phyloP scores from a whole-genome alignment of 2,329 filamentous ascomycete genomes.

The Metarhizium humberi region DNA sequence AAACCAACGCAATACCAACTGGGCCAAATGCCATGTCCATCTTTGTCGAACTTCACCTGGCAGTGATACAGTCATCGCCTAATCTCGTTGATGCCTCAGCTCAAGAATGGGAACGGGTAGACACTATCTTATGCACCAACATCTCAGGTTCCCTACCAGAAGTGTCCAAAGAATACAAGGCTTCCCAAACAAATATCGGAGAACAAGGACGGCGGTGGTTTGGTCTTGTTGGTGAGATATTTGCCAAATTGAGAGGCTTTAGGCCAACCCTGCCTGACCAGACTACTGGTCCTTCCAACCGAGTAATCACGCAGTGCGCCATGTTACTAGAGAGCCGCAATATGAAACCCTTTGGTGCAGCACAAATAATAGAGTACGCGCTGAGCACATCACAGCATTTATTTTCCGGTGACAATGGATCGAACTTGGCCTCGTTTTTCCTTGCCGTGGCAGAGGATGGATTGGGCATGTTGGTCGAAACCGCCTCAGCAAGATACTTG shows the following conservation, averaged over 20 bases:
- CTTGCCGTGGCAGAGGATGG: constrained; percentile 43
- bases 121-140: constrained; percentile 49
- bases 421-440: constrained; percentile 33
- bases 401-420: constrained; percentile 23
- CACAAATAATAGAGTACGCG: constrained; percentile 32
- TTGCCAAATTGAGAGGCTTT: constrained; percentile 19
- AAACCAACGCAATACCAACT: constrained; percentile 23
- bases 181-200: constrained; percentile 61
- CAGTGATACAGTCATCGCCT: constrained; percentile 31
- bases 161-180: constrained; percentile 65
- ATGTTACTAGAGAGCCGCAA: constrained; percentile 39
- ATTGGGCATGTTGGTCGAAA: constrained; percentile 50
- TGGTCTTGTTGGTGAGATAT: constrained; percentile 40
- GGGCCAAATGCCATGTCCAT: constrained; percentile 26
- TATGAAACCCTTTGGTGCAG: constrained; percentile 48
- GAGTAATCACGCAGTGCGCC: constrained; percentile 25
- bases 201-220: constrained; percentile 62
- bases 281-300: constrained; percentile 18
- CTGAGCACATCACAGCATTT: constrained; percentile 30
- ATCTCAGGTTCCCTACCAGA: constrained; percentile 73
- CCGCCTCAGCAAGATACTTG: constrained; percentile 58
- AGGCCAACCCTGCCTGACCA: constrained; percentile 17
- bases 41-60: constrained; percentile 37
- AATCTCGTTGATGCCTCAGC: constrained; percentile 39
- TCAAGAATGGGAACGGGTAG: constrained; percentile 54